Conservation (phyloP, 1,284 basidiomycete genomes). For the Malassezia pachydermatis region DNA sequence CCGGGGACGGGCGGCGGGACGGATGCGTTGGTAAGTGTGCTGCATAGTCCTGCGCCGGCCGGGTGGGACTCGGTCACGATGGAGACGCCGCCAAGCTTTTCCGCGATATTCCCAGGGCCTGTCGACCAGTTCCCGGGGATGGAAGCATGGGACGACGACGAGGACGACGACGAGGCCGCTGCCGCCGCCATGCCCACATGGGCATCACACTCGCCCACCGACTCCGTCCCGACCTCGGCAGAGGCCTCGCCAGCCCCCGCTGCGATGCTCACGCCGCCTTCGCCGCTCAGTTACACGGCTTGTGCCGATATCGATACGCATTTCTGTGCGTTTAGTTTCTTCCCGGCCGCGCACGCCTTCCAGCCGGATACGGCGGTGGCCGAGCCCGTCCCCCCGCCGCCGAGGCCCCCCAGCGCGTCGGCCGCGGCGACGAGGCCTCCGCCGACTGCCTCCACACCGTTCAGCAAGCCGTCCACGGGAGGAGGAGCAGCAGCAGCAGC, state of each 20-base stretch:
- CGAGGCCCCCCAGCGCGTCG: not conserved
- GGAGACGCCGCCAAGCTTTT: constrained; percentile 34
- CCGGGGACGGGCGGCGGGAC: not conserved
- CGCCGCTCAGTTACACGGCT: constrained; percentile 11
- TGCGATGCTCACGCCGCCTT: constrained; percentile 11
- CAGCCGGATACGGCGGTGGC: not conserved
- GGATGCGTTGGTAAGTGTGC: constrained; percentile 16
- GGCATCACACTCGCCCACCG: too few relatives aligned
- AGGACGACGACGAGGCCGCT: not conserved
- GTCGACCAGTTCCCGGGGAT: constrained; percentile 39
- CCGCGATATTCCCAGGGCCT: constrained; percentile 31
- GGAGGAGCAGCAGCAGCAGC: not conserved
- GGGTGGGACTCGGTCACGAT: constrained; percentile 19
- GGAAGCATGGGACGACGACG: constrained; percentile 23
- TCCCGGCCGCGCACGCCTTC: constrained; percentile 27
- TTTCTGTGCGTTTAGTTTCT: constrained; percentile 33
- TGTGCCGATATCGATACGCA: constrained; percentile 34
- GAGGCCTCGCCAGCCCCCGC: constrained; percentile 11
- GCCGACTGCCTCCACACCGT: constrained; percentile 30
- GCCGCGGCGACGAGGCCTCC: too few relatives aligned
- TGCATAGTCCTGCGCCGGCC: constrained; percentile 14
- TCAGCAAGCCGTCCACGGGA: too few relatives aligned
- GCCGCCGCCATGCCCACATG: too few relatives aligned
- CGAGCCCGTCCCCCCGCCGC: not conserved
- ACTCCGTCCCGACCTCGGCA: not conserved